A percentile compares a stretch with the other conserved stretches of the same genome.
Conservation (phyloP, 1,284 basidiomycete species). For the Apiotrichum sp. region DNA sequence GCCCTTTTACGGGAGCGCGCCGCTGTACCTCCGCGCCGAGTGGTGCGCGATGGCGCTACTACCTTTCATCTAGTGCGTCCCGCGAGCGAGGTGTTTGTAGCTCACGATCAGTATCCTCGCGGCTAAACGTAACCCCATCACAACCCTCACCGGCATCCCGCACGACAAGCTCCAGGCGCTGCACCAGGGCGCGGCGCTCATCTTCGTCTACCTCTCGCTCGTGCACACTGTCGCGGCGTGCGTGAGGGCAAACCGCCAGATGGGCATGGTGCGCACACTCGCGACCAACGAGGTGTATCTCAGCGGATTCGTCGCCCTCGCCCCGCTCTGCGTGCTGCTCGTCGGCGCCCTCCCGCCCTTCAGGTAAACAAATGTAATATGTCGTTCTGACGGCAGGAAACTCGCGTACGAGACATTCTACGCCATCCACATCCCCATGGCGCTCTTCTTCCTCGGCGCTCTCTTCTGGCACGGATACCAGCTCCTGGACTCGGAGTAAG, state of each 20-base stretch:
- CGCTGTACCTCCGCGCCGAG: constrained; percentile 12
- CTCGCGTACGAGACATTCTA: constrained; percentile 49
- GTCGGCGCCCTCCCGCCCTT: constrained; percentile 24
- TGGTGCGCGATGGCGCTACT: constrained; percentile 16
- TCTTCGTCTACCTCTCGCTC: constrained; percentile 38
- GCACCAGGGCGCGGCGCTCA: constrained; percentile 48
- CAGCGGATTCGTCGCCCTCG: constrained; percentile 46
- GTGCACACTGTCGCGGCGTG: constrained; percentile 45
- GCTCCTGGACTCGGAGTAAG: constrained; percentile 1
- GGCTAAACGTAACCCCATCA: constrained; percentile 49
- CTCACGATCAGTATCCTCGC: constrained; percentile 29
- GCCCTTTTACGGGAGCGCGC: constrained; percentile 14
- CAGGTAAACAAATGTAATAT: constrained; percentile 22
- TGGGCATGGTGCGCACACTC: neutral
- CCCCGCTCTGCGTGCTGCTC: constrained; percentile 43
- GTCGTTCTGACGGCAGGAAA: no score
- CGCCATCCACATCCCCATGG: constrained; percentile 35
- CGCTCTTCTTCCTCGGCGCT: constrained; percentile 18
- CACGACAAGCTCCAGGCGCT: constrained; percentile 52
- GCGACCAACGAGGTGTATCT: constrained; percentile 33
- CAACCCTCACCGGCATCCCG: constrained; percentile 47
- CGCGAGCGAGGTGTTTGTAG: neutral
- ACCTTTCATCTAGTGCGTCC: constrained; percentile 13
- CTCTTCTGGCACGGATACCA: constrained; percentile 5
- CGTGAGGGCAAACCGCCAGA: constrained; percentile 22